Base-by-base conservation (phyloP, 345 rosid species). In the Citrus maxima region DNA sequence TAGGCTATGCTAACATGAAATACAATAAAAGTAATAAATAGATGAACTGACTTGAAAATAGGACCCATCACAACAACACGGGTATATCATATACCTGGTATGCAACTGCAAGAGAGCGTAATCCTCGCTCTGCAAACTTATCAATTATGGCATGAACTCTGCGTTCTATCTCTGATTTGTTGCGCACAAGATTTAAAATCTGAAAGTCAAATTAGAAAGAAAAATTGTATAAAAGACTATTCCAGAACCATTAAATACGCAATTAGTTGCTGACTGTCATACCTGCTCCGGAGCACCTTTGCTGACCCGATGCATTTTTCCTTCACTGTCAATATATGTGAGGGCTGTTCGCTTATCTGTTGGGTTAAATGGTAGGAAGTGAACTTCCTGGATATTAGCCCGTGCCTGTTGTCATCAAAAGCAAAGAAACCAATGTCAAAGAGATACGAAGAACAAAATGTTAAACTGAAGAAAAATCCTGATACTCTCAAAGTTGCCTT, bases 201-300 rank as follows among this genome's bases (percentile, higher is more conserved):
- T 89, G 75, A 84, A 16, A 67, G 72, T 24, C 73, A 61, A 79
- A 74, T 49, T 42, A 66, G 21, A 75, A 14, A 30, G 16, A 55
- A 54, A 14, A 58, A 51, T 83, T 67, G 71, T 63, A 81, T 73
- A n/a, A 55, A 61, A 74, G 54, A 28, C 25, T 5, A 69, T 74
- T 61, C 10, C 9, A 49, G 22, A 82, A 69, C 27, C 34, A 46
- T 56, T 51, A 61, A 73, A n/a, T 68, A 70, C n/a, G 25, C 3
- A 54, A 40, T 72, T 34, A 58, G 37, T 24, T 66, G 38, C 69
- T 56, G 37, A 78, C 32, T 28, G 76, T 12, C 40, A 37, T 82
- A 88, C 92, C 90, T 87, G 92, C 67, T 89, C 91, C 4, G 91
- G 94, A n/a, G 91, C 92, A 62, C 94, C 94, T 88, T 90, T 89